A percentile compares a stretch with the other conserved stretches of the same genome.
Evolutionary conservation across 306 rosid genomes (phyloP).

Genomic region (Phaseolus lunatus): DNA sequence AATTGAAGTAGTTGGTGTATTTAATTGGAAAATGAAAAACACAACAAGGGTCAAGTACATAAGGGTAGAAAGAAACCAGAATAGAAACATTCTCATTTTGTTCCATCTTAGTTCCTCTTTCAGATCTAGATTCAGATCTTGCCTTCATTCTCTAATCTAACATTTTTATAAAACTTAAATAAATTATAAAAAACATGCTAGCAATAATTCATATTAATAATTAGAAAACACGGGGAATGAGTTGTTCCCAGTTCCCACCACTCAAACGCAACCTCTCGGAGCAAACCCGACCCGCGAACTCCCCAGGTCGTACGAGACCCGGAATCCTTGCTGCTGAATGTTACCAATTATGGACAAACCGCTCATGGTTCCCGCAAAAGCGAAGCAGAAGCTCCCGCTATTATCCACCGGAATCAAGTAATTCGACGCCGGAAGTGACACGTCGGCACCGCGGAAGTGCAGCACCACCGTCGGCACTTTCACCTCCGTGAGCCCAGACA

Average conservation of each 20-base stretch:
- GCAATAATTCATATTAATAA: conserved; percentile 20
- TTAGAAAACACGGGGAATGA: conserved; percentile 39
- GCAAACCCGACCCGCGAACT: conserved; percentile 89
- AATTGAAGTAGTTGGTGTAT: background rate
- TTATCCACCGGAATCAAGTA: conserved; percentile 89
- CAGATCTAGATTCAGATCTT: conserved; percentile 26
- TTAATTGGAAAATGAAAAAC: conserved; percentile 20
- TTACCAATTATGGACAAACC: conserved; percentile 92
- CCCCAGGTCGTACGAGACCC: conserved; percentile 77
- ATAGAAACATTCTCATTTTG: conserved; percentile 41
- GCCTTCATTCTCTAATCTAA: conserved; percentile 32
- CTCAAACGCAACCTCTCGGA: conserved; percentile 75
- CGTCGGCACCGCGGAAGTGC: conserved; percentile 81
- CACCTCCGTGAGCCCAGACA: conserved; percentile 75
- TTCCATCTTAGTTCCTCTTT: conserved; percentile 8
- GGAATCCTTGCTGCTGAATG: conserved; percentile 96
- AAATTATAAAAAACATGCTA: background rate
- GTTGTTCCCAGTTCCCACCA: conserved; percentile 26
- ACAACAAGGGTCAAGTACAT: conserved; percentile 14
- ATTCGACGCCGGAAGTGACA: conserved; percentile 80
- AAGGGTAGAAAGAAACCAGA: conserved; percentile 1
- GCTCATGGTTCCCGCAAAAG: conserved; percentile 86
- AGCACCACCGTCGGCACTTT: conserved; percentile 89
- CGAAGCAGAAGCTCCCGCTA: conserved; percentile 87
- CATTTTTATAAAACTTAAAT: background rate